Base-by-base conservation (phyloP, 2,329 filamentous ascomycete genomes). In the Teratosphaeria viscida region DNA sequence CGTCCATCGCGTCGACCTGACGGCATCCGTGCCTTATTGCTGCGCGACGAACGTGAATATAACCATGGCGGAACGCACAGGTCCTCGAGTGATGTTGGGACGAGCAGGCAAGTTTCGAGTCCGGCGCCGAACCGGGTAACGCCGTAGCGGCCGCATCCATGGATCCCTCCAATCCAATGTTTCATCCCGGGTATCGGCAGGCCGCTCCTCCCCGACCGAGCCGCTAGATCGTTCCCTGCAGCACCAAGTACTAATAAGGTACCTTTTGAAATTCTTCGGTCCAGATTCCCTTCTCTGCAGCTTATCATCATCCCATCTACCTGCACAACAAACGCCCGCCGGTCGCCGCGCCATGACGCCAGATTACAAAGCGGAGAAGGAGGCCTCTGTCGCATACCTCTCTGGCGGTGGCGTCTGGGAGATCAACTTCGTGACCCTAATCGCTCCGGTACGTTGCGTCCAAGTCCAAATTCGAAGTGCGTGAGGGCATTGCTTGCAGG, bases 381-480 rank as follows among this genome's bases (percentile, higher is more conserved):
- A 95, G 79, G 90, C 90, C 71, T 96, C 96, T 73, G 94, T 99
- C 70, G 96, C 92, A 58, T 89, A 91, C 73, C 84, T 96, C 34
- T 86, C 87, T 6, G 94, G 94, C 49, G 90, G 94, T 61, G 82
- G 85, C 35, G 85, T 95, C 62, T 78, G 81, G 66, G 94, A 99
- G 73, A 92, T 99, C 77, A 92, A 92, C 73, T 82, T 84, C 67
- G 89, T 97, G 66, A 90, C 89, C 55, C 82, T 89, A 55, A 87
- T 95, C 64, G 90, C 90, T 71, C 86, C 92, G 70, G 94, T 96
- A 82, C 71, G 83, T 73, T 14, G 53, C 16, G 37, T 32, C 53
- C 19, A 32, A 55, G 29, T 8, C 27, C 27, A 55, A 32, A 55
- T 5, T 57, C 39, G 58, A 66, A 54, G 32, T 12, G 39, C 27